These are phyloP conservation scores for Calonectria ilicicola DNA, from an alignment of 2,329 filamentous ascomycete genomes.

Conservation along the genomic window DNA sequence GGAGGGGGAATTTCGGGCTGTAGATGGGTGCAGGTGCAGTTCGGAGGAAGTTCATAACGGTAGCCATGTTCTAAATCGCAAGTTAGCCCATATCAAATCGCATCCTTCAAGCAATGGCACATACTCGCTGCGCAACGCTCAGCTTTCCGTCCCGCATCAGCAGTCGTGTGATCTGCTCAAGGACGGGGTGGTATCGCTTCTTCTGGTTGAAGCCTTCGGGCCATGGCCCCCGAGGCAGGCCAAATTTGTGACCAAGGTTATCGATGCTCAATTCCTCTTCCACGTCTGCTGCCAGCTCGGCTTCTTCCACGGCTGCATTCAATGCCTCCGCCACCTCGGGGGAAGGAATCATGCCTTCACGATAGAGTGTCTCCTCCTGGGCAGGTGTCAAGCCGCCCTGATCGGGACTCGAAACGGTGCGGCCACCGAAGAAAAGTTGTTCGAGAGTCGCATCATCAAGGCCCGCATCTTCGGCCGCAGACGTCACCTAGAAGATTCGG, in stretches of 20 bases:
- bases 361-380: conserved; percentile 58
- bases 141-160: conserved; percentile 94
- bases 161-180: conserved; percentile 89
- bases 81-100: conserved; percentile 21
- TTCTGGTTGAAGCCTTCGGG: conserved; percentile 74
- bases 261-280: conserved; percentile 35
- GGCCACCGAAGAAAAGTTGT: conserved; percentile 52
- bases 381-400: conserved; percentile 54
- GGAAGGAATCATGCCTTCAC: conserved; percentile 55
- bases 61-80: conserved; percentile 78
- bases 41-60: conserved; percentile 86
- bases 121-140: conserved; percentile 87
- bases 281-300: conserved; percentile 27
- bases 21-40: conserved; percentile 83
- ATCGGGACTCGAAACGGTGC: conserved; percentile 41
- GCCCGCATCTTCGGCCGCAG: conserved; percentile 33
- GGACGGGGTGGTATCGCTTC: conserved; percentile 85
- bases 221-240: conserved; percentile 75
- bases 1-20: conserved; percentile 76
- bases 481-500: conserved; percentile 28
- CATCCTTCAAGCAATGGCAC: conserved; percentile 38
- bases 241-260: conserved; percentile 79
- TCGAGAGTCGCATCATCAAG: conserved; percentile 53
- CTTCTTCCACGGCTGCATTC: conserved; percentile 36
- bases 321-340: conserved; percentile 48